These are phyloP conservation scores for Pseudonitzschia pungens DNA, from an alignment of 108 stramenopile genomes.

Conservation along the genomic window DNA sequence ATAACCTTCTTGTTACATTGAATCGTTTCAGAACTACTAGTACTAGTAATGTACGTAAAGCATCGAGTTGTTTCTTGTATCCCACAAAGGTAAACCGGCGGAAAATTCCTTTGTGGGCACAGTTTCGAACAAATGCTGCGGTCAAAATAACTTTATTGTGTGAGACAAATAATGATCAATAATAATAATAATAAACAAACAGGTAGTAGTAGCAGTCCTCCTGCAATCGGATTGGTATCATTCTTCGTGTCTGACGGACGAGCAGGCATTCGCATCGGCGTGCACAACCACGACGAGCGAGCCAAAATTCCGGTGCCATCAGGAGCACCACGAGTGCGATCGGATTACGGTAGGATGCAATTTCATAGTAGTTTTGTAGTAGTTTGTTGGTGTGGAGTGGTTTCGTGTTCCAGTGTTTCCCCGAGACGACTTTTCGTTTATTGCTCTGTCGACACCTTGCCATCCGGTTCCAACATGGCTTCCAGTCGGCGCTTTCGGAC, in stretches of 20 bases:
- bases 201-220: background rate
- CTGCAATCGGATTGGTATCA: background rate
- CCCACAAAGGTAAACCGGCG: no score
- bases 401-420: no score
- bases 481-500: constrained; percentile 14
- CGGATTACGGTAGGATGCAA: no score
- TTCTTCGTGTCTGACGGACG: background rate
- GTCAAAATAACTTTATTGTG: background rate
- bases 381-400: no score
- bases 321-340: no score
- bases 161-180: background rate
- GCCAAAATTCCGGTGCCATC: background rate
- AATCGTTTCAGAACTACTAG: no score
- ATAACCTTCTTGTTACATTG: no score
- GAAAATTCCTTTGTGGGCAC: no score
- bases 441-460: background rate
- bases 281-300: background rate
- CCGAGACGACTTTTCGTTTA: no score
- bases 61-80: no score
- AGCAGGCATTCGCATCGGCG: background rate
- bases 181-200: background rate
- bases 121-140: background rate
- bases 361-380: no score
- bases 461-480: constrained; percentile 13
- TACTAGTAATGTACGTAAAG: no score